These are phyloP conservation scores for Lathyrus sativus DNA, from an alignment of 306 rosid species.

Conservation along the genomic window DNA sequence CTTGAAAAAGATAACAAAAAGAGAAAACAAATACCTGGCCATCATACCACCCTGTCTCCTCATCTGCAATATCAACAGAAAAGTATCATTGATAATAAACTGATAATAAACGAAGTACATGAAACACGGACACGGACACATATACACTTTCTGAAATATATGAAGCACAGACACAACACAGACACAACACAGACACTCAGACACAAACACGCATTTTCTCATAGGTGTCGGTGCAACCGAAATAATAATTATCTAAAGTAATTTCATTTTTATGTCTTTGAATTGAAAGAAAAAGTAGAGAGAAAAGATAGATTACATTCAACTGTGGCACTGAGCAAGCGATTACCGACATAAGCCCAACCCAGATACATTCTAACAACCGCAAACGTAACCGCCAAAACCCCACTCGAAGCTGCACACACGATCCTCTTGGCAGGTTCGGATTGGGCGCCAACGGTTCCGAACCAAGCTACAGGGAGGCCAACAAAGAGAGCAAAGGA, in stretches of 20 bases:
- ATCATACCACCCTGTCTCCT: conserved; percentile 99
- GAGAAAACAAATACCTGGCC: conserved; percentile 64
- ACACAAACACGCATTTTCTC: no score
- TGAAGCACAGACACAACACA: no score
- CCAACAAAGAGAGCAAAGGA: conserved; percentile 73
- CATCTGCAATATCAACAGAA: conserved; percentile 60
- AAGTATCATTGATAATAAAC: neutral
- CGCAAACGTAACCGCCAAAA: conserved; percentile 66
- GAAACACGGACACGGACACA: no score
- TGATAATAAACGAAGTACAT: no score
- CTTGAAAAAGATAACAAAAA: neutral
- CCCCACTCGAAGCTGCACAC: conserved; percentile 72
- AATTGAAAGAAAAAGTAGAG: neutral
- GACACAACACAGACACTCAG: no score
- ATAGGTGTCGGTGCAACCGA: no score
- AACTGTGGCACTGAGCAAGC: conserved; percentile 93
- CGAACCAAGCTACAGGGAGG: conserved; percentile 83
- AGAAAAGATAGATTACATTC: conserved; percentile 58
- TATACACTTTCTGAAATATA: no score
- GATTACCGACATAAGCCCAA: conserved; percentile 95
- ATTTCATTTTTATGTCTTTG: no score
- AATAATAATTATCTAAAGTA: no score
- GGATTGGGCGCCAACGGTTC: conserved; percentile 67
- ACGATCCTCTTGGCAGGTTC: conserved; percentile 62
- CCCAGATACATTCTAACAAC: conserved; percentile 93